Conservation (phyloP, 805 yeast genomes). For the Teunomyces tritomae region DNA sequence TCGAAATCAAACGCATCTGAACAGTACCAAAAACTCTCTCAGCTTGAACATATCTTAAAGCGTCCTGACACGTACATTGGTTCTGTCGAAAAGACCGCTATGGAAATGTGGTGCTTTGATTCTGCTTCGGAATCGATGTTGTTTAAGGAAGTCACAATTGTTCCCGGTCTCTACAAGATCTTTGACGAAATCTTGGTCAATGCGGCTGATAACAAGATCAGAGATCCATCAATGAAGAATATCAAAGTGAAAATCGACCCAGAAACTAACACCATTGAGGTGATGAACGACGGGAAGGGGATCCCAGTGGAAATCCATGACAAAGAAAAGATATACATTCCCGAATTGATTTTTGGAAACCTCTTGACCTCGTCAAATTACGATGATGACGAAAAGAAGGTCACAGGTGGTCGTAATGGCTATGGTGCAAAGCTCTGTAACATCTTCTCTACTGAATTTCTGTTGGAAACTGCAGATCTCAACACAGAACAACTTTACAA, state of each 20-base stretch:
- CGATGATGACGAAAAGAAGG: constrained; percentile 92
- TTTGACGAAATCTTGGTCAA: constrained; percentile 96
- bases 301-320: constrained; percentile 92
- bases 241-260: constrained; percentile 80
- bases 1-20: constrained; percentile 47
- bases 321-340: constrained; percentile 89
- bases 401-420: constrained; percentile 98
- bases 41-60: constrained; percentile 90
- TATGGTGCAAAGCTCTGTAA: constrained; percentile 97
- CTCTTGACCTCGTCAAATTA: constrained; percentile 92
- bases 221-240: constrained; percentile 87
- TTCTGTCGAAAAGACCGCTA: constrained; percentile 77
- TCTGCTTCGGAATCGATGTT: constrained; percentile 38
- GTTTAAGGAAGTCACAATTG: constrained; percentile 68
- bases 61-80: constrained; percentile 99
- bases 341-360: constrained; percentile 94
- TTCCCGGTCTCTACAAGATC: constrained; percentile 94
- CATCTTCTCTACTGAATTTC: constrained; percentile 86
- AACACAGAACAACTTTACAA: constrained; percentile 57
- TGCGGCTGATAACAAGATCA: constrained; percentile 97
- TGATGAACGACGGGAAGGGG: constrained; percentile 91
- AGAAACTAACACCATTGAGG: constrained; percentile 70
- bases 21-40: constrained; percentile 91
- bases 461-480: constrained; percentile 85
- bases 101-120: constrained; percentile 84